phyloP scores from a whole-genome alignment of 805 yeast species.

The Lipomyces sp. region DNA sequence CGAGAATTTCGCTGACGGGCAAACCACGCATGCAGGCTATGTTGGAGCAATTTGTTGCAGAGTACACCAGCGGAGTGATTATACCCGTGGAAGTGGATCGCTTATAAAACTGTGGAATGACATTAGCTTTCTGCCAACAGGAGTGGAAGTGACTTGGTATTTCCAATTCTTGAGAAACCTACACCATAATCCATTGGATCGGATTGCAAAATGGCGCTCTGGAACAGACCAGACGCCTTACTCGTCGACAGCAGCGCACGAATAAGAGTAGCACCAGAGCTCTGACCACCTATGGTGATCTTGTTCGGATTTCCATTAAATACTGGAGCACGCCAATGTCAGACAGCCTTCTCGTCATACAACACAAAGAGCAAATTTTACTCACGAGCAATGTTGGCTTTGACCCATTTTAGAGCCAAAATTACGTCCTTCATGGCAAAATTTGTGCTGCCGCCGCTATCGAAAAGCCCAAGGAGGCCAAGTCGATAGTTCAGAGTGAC shows the following conservation, averaged over 20 bases:
- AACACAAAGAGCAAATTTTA: not conserved
- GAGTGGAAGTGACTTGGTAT: too few relatives aligned
- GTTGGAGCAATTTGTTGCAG: conserved; percentile 18
- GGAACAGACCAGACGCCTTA: conserved; percentile 13
- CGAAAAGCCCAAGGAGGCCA: conserved; percentile 28
- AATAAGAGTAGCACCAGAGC: conserved; percentile 36
- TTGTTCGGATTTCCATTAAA: conserved; percentile 38
- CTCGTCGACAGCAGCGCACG: conserved; percentile 22
- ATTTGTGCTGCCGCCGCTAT: conserved; percentile 25
- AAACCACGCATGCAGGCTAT: conserved; percentile 20
- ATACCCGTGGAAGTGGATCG: conserved; percentile 13
- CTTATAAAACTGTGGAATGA: conserved; percentile 21
- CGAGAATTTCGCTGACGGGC: conserved; percentile 4
- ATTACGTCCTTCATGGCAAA: conserved; percentile 25
- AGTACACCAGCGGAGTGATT: conserved; percentile 11
- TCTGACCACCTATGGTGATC: conserved; percentile 39
- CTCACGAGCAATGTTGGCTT: conserved; percentile 31
- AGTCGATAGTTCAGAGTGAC: conserved; percentile 30
- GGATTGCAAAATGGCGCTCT: conserved; percentile 21
- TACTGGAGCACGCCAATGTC: not conserved
- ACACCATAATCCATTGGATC: conserved; percentile 29
- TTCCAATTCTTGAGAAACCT: too few relatives aligned
- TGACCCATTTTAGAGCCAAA: conserved; percentile 38
- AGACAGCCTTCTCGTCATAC: too few relatives aligned
- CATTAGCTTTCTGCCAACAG: too few relatives aligned